Percentiles rank a stretch among this genome's conserved stretches.
These are phyloP conservation scores for Tremellales sp. DNA, from an alignment of 1,284 basidiomycete genomes.

Conservation along the genomic window DNA sequence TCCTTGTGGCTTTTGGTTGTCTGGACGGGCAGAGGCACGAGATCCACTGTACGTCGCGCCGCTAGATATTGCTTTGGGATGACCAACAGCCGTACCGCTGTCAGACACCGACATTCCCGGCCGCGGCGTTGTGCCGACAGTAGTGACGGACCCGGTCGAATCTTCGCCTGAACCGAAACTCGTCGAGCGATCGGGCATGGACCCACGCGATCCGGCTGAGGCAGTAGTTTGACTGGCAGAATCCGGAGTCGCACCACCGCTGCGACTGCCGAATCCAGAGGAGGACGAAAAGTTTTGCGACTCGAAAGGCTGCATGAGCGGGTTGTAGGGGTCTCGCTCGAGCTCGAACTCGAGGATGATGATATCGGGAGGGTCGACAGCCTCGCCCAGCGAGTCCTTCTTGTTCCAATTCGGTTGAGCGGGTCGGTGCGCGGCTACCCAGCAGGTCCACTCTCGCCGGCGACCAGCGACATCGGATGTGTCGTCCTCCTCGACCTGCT, in stretches of 20 bases:
- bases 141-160: constrained; percentile 12
- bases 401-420: constrained; percentile 28
- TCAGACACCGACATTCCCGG: constrained; percentile 4
- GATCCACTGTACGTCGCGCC: neutral
- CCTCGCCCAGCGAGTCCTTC: constrained; percentile 24
- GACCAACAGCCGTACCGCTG: neutral
- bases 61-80: neutral
- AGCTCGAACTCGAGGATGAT: constrained; percentile 81
- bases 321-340: constrained; percentile 68
- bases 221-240: constrained; percentile 22
- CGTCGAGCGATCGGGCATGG: neutral
- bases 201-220: constrained; percentile 10
- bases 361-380: constrained; percentile 37
- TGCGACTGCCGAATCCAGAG: neutral
- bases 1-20: constrained; percentile 22
- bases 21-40: neutral
- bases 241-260: constrained; percentile 24
- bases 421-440: constrained; percentile 75
- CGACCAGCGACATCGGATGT: constrained; percentile 18
- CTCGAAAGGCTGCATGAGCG: constrained; percentile 57
- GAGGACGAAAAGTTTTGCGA: constrained; percentile 5
- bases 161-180: neutral
- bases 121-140: constrained; percentile 14
- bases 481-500: constrained; percentile 40
- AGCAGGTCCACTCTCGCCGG: constrained; percentile 69